Evolutionary conservation across 2,329 filamentous ascomycete genomes (phyloP), one percentile per base, ranked within the genome.

Genomic region (Cercospora canescens): DNA sequence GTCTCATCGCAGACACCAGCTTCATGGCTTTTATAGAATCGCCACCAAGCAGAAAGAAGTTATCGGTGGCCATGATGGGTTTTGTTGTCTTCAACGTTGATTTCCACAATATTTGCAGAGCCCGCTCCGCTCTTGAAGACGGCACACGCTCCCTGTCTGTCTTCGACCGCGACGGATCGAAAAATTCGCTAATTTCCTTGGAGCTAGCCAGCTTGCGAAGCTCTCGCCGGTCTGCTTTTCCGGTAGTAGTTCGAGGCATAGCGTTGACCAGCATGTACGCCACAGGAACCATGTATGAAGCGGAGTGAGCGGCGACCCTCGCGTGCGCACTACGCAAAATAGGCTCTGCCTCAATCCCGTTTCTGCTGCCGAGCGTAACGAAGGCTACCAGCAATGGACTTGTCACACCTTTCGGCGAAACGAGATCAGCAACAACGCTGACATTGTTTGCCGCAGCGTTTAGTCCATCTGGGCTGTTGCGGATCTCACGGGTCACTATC

Each of bases 21-120:
- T 56, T 32, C 28, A 56, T 56, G 4, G 52, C 52, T 8, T 32
- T 35, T 24, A 56, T 56, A 14, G 52, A 56, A 59, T 84, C 81
- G 16, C 82, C 82, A 8, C 82, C 82, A 1, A 83, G 72, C 16
- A 76, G 74, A 57, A 83, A 81, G 72, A 84, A 84, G 62, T 76
- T 80, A 62, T 80, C 78, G 48, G 78, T 74, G 3, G 59, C 9
- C 21, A 21, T 59, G 21, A 68, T 66, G 9, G 32, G 28, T n/a
- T 9, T 34, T 6, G 50, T 24, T 7, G 63, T 30, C 37, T 55
- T 30, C 8, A 66, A 60, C 6, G 63, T 56, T 3, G 45, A 18
- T n/a, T 54, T 55, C 57, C 57, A 60, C 16, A 48, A 21, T 6
- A 12, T 21, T 60, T 41, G 57, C 26, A 60, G 14, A 9, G 30